Evolutionary conservation across 768 basidiomycete genomes (phyloP).

Genomic region (Termitomyces sp.): DNA sequence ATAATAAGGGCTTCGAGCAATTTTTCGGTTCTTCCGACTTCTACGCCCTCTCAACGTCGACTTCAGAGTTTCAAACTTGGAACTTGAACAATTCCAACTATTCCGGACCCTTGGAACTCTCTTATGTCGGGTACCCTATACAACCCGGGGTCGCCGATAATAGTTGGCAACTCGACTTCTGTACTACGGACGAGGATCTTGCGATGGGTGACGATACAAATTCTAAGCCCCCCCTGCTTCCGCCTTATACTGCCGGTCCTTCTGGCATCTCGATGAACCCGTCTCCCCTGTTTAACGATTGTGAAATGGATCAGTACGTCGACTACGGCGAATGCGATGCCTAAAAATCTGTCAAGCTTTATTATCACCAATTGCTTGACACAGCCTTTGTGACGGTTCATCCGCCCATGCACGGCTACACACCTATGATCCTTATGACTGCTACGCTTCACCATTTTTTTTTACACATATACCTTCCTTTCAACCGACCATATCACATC

Average conservation of each 20-base stretch:
- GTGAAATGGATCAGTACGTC: constrained; percentile 13
- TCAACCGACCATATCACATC: no score
- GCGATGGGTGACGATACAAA: neutral
- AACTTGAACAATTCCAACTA: neutral
- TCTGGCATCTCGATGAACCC: neutral
- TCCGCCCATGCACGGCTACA: neutral
- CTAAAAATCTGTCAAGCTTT: neutral
- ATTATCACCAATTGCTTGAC: neutral
- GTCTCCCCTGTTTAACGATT: neutral
- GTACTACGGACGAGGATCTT: neutral
- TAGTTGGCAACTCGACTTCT: neutral
- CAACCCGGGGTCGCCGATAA: neutral
- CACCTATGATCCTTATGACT: neutral
- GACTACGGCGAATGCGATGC: constrained; percentile 8
- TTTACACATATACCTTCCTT: neutral
- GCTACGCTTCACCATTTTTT: neutral
- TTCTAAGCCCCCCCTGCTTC: neutral
- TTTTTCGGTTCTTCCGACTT: neutral
- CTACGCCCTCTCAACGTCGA: neutral
- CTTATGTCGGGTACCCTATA: neutral
- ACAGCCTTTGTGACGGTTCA: neutral
- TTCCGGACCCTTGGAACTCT: constrained; percentile 1
- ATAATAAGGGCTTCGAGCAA: neutral
- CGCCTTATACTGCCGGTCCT: neutral
- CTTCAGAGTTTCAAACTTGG: neutral